Percentiles rank a stretch among this genome's conserved stretches.
Evolutionary conservation across 169 alveolate species (phyloP).

Genomic region (Hepatocystis sp.): DNA sequence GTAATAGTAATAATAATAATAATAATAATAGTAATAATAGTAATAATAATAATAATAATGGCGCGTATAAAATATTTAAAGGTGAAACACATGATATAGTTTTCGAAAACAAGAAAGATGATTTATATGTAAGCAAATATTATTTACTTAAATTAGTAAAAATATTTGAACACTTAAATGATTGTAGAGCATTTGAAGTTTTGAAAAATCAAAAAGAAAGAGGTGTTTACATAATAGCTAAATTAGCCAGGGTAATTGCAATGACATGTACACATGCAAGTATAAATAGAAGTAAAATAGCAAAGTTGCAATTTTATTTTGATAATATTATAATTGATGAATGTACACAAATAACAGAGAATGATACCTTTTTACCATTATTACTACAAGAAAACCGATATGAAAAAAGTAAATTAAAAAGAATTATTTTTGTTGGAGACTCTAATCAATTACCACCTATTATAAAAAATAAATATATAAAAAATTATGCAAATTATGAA

Average conservation of each 20-base stretch:
- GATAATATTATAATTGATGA: slow-evolving; percentile 92
- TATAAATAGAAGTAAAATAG: slow-evolving; percentile 88
- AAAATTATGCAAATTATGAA: slow-evolving; percentile 87
- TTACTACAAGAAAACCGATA: slow-evolving; percentile 86
- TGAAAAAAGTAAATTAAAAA: slow-evolving; percentile 84
- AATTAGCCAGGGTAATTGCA: slow-evolving; percentile 94
- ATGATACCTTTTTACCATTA: slow-evolving; percentile 94
- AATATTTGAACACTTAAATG: slow-evolving; percentile 83
- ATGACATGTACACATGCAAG: slow-evolving; percentile 98
- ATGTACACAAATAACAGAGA: slow-evolving; percentile 92
- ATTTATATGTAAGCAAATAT: slow-evolving; percentile 28
- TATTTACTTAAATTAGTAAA: slow-evolving; percentile 69
- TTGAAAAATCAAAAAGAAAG: slow-evolving; percentile 93
- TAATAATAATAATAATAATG: too few species aligned
- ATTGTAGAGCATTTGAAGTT: slow-evolving; percentile 93
- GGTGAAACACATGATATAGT: slow-evolving; percentile 19
- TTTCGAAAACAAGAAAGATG: slow-evolving; percentile 10
- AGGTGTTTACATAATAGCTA: slow-evolving; percentile 92
- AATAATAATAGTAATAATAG: too few species aligned
- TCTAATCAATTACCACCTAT: slow-evolving; percentile 95
- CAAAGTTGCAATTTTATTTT: slow-evolving; percentile 84
- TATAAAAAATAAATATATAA: slow-evolving; percentile 88
- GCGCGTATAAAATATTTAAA: slow-evolving; percentile 5
- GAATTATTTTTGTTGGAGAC: slow-evolving; percentile 94
- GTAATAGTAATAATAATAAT: too few species aligned